Evolutionary conservation across 2,329 filamentous ascomycete genomes (phyloP).

Genomic region (Fusarium zealandicum): DNA sequence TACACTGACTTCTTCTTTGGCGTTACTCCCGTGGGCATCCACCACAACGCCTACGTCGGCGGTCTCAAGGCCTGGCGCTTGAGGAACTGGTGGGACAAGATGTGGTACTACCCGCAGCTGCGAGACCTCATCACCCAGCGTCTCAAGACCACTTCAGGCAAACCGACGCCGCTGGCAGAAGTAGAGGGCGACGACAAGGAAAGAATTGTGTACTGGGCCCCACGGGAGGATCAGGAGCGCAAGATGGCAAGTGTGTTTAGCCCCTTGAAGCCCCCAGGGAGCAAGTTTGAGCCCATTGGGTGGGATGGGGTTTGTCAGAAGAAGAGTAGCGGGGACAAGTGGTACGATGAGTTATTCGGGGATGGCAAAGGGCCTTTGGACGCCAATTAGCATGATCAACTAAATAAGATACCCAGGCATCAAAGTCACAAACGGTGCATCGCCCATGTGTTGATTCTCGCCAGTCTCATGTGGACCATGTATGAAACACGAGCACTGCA

Average conservation of each 20-base stretch:
- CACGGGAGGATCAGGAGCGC: slow-evolving; percentile 22
- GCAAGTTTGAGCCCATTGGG: slow-evolving; percentile 35
- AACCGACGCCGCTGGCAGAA: slow-evolving; percentile 30
- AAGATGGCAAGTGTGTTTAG: slow-evolving; percentile 37
- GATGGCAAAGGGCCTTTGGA: slow-evolving; percentile 44
- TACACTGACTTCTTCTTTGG: slow-evolving; percentile 51
- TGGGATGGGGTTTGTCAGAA: slow-evolving; percentile 49
- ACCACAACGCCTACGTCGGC: slow-evolving; percentile 48
- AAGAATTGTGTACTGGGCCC: slow-evolving; percentile 37
- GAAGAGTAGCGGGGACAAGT: slow-evolving; percentile 32
- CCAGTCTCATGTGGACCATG: too few relatives aligned
- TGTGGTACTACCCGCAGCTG: slow-evolving; percentile 47
- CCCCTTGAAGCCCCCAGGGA: slow-evolving; percentile 17
- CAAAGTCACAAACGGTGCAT: not conserved
- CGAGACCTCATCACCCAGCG: slow-evolving; percentile 42
- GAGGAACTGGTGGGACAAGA: slow-evolving; percentile 47
- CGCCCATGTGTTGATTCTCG: too few relatives aligned
- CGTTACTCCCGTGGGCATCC: slow-evolving; percentile 46
- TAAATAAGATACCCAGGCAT: not conserved
- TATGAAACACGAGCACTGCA: too few relatives aligned
- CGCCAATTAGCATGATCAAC: slow-evolving; percentile 1
- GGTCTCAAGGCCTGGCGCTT: slow-evolving; percentile 45
- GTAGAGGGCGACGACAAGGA: not conserved
- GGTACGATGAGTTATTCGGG: slow-evolving; percentile 47
- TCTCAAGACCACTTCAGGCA: slow-evolving; percentile 18